These are phyloP conservation scores for Thymus quinquecostatus DNA, from an alignment of 257 asterid species.

Conservation along the genomic window DNA sequence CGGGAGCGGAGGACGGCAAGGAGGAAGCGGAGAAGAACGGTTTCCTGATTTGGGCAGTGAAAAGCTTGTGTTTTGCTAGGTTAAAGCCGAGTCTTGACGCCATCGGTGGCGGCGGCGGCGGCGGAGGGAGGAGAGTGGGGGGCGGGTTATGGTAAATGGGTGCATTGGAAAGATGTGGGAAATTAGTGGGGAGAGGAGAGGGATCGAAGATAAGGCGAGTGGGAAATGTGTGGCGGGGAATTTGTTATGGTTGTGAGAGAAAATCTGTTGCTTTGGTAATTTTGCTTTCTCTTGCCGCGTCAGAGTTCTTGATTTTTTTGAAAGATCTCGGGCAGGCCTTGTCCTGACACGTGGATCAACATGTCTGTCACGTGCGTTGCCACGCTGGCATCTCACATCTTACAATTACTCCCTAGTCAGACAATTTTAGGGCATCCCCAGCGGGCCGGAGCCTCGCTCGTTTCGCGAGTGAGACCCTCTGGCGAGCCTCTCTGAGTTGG, in stretches of 20 bases:
- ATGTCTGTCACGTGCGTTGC: conserved; percentile 4
- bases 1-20: conserved; percentile 55
- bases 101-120: conserved; percentile 54
- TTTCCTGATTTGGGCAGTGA: conserved; percentile 52
- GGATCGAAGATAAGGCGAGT: conserved; percentile 62
- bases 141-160: conserved; percentile 32
- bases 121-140: conserved; percentile 13
- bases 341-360: conserved; percentile 32
- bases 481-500: too few species aligned
- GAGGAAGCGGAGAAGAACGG: conserved; percentile 46
- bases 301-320: conserved; percentile 4
- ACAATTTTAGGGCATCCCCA: too few species aligned
- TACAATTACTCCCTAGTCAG: too few species aligned
- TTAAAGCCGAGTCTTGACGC: conserved; percentile 68
- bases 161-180: conserved; percentile 48
- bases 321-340: neutral
- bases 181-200: conserved; percentile 37
- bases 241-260: conserved; percentile 7
- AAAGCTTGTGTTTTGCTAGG: conserved; percentile 46
- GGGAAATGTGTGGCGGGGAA: conserved; percentile 77
- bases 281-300: conserved; percentile 30
- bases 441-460: too few species aligned
- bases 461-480: too few species aligned
- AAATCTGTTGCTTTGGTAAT: conserved; percentile 31
- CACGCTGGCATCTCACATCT: too few species aligned